Percentiles rank a stretch among this genome's conserved stretches.
phyloP scores from a whole-genome alignment of 75 land plant species.

The Cupressus sempervirens region DNA sequence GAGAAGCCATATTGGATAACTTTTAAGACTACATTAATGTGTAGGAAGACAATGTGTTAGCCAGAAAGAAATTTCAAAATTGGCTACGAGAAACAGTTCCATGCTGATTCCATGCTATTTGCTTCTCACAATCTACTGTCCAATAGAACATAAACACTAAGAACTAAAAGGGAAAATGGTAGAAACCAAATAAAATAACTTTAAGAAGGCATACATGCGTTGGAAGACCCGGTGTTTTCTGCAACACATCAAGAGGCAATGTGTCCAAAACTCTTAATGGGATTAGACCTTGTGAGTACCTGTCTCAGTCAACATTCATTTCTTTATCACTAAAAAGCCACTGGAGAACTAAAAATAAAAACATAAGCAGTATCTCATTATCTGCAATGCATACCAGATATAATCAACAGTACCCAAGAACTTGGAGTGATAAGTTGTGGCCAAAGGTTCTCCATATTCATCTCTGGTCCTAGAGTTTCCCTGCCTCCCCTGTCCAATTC shows the following conservation, averaged over 20 bases:
- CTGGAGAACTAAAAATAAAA: neutral
- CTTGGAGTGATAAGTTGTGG: slow-evolving; percentile 67
- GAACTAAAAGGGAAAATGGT: neutral
- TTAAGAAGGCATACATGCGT: slow-evolving; percentile 27
- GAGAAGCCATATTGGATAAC: neutral
- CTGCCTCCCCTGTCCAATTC: slow-evolving; percentile 23
- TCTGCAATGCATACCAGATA: slow-evolving; percentile 40
- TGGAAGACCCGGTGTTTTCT: slow-evolving; percentile 39
- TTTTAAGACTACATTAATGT: slow-evolving; percentile 19
- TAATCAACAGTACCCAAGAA: slow-evolving; percentile 86
- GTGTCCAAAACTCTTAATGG: slow-evolving; percentile 52
- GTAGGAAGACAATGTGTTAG: slow-evolving; percentile 39
- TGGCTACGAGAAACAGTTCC: neutral
- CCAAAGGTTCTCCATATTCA: slow-evolving; percentile 60
- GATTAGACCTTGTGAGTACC: slow-evolving; percentile 46
- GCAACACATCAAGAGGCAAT: slow-evolving; percentile 34
- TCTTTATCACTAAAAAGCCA: neutral
- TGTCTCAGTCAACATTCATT: slow-evolving; percentile 13
- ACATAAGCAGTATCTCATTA: slow-evolving; percentile 21
- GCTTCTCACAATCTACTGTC: neutral
- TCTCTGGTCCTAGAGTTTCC: slow-evolving; percentile 49
- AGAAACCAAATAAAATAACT: neutral
- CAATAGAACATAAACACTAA: neutral
- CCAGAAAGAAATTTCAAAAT: neutral
- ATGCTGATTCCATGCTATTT: neutral